Evolutionary conservation across 2,329 filamentous ascomycete species (phyloP).

Genomic region (Xylaria sp.): DNA sequence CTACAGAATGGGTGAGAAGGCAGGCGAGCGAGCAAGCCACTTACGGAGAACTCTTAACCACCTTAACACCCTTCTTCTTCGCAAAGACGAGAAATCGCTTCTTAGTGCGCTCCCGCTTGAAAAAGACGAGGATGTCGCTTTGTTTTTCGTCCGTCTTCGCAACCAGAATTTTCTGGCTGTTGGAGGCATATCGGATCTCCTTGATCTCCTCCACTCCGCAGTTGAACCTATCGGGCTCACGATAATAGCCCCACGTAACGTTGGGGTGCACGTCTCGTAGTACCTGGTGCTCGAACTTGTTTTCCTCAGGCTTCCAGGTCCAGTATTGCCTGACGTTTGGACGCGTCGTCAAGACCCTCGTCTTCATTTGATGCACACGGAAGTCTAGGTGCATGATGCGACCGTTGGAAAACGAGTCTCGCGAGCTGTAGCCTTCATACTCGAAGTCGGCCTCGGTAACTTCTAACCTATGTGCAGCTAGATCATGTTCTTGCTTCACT

Average conservation of each 20-base stretch:
- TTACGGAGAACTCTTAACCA: constrained; percentile 56
- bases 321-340: constrained; percentile 64
- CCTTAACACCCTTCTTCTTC: constrained; percentile 54
- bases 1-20: not conserved
- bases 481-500: constrained; percentile 13
- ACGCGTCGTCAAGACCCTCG: constrained; percentile 57
- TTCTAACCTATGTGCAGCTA: constrained; percentile 26
- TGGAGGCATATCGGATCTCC: constrained; percentile 57
- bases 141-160: constrained; percentile 52
- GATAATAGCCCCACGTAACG: constrained; percentile 61
- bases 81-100: constrained; percentile 62
- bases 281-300: constrained; percentile 64
- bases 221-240: constrained; percentile 62
- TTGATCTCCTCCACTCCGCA: constrained; percentile 58
- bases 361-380: constrained; percentile 64
- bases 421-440: constrained; percentile 61
- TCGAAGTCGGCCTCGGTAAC: constrained; percentile 53
- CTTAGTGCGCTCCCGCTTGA: constrained; percentile 64
- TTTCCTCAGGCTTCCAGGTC: constrained; percentile 58
- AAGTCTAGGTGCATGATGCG: constrained; percentile 60
- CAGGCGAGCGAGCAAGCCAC: constrained; percentile 39
- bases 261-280: constrained; percentile 56
- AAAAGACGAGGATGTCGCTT: constrained; percentile 61
- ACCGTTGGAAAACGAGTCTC: constrained; percentile 61
- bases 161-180: constrained; percentile 56